Conservation (phyloP, 805 yeast genomes). For the Yamadazyma phyllophila region DNA sequence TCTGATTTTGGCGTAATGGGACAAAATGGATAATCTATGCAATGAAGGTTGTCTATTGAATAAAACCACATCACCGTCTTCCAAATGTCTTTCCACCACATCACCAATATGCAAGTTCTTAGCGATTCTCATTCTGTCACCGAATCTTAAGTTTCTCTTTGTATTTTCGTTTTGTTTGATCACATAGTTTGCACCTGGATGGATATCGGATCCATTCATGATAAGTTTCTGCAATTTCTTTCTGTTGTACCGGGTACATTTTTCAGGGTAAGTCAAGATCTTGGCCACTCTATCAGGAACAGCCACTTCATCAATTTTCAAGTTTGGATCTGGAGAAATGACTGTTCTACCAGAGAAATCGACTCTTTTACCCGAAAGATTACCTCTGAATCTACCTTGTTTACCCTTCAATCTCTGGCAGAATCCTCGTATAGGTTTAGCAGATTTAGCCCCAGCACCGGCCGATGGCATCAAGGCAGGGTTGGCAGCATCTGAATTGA, state of each 20-base stretch:
- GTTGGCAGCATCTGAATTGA: conserved; percentile 89
- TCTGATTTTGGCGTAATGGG: conserved; percentile 93
- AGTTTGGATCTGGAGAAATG: conserved; percentile 96
- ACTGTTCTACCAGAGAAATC: conserved; percentile 98
- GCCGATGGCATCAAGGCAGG: conserved; percentile 75
- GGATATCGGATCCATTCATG: conserved; percentile 78
- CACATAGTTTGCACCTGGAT: conserved; percentile 96
- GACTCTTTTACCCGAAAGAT: conserved; percentile 96
- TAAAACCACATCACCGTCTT: conserved; percentile 93
- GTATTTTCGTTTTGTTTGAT: conserved; percentile 79
- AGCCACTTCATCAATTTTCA: conserved; percentile 94
- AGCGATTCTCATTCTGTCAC: conserved; percentile 78
- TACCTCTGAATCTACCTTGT: conserved; percentile 98
- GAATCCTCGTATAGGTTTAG: conserved; percentile 87
- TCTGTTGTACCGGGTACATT: conserved; percentile 83
- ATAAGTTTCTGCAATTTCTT: conserved; percentile 73
- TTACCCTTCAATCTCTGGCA: conserved; percentile 98
- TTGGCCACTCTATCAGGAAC: conserved; percentile 97
- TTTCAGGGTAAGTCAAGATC: conserved; percentile 93
- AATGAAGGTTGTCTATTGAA: conserved; percentile 98
- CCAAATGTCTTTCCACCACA: conserved; percentile 92
- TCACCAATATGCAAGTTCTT: conserved; percentile 80
- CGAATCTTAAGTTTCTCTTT: conserved; percentile 85
- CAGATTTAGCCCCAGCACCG: conserved; percentile 53
- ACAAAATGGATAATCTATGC: conserved; percentile 88